These are phyloP conservation scores for Dipodascopsis tothii DNA, from an alignment of 805 yeast genomes.

Conservation along the genomic window DNA sequence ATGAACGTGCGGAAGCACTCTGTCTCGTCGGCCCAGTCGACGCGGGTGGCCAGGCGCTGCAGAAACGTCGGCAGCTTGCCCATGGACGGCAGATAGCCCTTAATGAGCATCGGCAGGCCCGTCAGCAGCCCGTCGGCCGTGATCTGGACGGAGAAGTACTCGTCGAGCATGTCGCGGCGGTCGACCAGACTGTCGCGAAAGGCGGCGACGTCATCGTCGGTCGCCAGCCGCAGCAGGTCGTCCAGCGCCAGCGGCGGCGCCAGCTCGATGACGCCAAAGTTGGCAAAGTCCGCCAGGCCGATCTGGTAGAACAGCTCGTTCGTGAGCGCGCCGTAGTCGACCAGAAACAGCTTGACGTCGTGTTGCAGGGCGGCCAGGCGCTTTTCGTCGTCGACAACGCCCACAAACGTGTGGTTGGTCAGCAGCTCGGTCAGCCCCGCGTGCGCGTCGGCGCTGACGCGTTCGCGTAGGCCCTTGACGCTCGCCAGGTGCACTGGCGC, in stretches of 20 bases:
- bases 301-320: slow-evolving; percentile 72
- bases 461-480: slow-evolving; percentile 47
- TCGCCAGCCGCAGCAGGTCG: slow-evolving; percentile 37
- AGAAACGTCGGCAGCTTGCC: slow-evolving; percentile 61
- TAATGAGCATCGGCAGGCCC: slow-evolving; percentile 61
- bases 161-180: slow-evolving; percentile 72
- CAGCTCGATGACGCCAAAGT: slow-evolving; percentile 58
- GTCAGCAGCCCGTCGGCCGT: slow-evolving; percentile 34
- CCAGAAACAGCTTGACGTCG: slow-evolving; percentile 65
- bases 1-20: slow-evolving; percentile 60
- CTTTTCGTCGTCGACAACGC: slow-evolving; percentile 64
- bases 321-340: slow-evolving; percentile 70
- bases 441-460: slow-evolving; percentile 20
- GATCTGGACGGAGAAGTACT: slow-evolving; percentile 57
- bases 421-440: slow-evolving; percentile 58
- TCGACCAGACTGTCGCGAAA: slow-evolving; percentile 42
- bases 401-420: slow-evolving; percentile 65
- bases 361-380: slow-evolving; percentile 78
- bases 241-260: slow-evolving; percentile 32
- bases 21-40: slow-evolving; percentile 58
- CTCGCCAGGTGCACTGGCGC: slow-evolving; percentile 49
- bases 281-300: slow-evolving; percentile 68
- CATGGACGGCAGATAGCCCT: slow-evolving; percentile 54
- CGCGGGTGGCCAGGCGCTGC: slow-evolving; percentile 33
- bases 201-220: slow-evolving; percentile 30